A percentile compares a stretch with the other conserved stretches of the same genome.
These are phyloP conservation scores for Venturiaceae sp. DNA, from an alignment of 2,329 filamentous ascomycete species.

Conservation along the genomic window DNA sequence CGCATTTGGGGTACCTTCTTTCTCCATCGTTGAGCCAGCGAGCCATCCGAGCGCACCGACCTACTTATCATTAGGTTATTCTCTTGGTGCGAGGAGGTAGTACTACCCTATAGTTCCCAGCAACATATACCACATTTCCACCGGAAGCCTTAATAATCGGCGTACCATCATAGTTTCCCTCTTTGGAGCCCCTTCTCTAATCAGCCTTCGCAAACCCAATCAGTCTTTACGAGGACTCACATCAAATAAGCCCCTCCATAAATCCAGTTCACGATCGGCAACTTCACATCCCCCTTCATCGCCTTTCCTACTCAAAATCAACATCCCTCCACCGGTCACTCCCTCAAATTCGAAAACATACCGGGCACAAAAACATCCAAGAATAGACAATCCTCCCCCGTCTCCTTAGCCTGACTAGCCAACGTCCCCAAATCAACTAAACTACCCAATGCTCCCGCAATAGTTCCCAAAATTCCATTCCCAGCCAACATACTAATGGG, in stretches of 20 bases:
- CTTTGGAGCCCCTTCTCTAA: conserved; percentile 3
- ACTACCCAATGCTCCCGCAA: too few relatives aligned
- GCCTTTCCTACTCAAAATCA: too few relatives aligned
- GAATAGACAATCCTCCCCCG: conserved; percentile 38
- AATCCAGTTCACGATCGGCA: conserved; percentile 5
- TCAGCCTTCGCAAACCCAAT: too few relatives aligned
- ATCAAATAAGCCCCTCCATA: conserved; percentile 4
- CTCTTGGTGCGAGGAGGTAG: neutral
- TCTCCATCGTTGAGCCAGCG: conserved; percentile 34
- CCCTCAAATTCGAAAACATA: too few relatives aligned
- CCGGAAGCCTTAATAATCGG: conserved; percentile 11
- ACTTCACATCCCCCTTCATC: neutral
- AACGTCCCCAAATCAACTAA: too few relatives aligned
- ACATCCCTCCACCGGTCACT: too few relatives aligned
- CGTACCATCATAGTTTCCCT: neutral
- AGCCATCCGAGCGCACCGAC: conserved; percentile 35
- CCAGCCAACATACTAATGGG: too few relatives aligned
- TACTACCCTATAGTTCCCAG: conserved; percentile 36
- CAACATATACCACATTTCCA: conserved; percentile 35
- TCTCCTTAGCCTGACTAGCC: too few relatives aligned
- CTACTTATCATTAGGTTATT: conserved; percentile 15
- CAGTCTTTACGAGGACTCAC: too few relatives aligned
- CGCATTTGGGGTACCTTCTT: conserved; percentile 33
- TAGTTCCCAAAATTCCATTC: too few relatives aligned
- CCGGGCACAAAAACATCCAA: conserved; percentile 39